Percentiles rank a stretch among this genome's conserved stretches.
Evolutionary conservation across 2,329 filamentous ascomycete species (phyloP).

Genomic region (Aspergillus costaricaensis): DNA sequence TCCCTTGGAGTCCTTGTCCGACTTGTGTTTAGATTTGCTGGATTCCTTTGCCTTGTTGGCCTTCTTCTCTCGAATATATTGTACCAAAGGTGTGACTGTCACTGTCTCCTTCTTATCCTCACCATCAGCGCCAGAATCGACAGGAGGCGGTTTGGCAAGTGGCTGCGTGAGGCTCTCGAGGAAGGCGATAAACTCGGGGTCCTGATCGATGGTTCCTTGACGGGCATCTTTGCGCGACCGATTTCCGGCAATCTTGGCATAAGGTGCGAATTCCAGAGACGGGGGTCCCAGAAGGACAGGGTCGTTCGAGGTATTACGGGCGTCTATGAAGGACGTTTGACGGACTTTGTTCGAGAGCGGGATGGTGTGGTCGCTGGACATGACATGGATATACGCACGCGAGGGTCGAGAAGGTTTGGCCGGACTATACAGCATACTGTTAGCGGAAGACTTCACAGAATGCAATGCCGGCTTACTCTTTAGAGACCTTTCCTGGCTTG

Average conservation of each 20-base stretch:
- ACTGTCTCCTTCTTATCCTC: slow-evolving; percentile 62
- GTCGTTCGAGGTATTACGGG: slow-evolving; percentile 72
- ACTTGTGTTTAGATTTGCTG: slow-evolving; percentile 42
- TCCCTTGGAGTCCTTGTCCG: slow-evolving; percentile 43
- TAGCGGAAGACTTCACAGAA: background rate
- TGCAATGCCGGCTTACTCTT: slow-evolving; percentile 63
- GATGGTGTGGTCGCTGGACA: slow-evolving; percentile 68
- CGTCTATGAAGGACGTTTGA: slow-evolving; percentile 73
- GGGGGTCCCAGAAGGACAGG: slow-evolving; percentile 76
- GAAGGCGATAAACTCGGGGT: slow-evolving; percentile 93
- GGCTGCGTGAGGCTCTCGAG: slow-evolving; percentile 82
- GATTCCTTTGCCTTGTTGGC: slow-evolving; percentile 70
- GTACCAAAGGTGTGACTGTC: slow-evolving; percentile 83
- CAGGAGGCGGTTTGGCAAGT: slow-evolving; percentile 56
- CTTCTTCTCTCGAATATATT: slow-evolving; percentile 90
- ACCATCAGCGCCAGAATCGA: slow-evolving; percentile 52
- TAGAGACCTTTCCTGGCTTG: slow-evolving; percentile 73
- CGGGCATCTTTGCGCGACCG: slow-evolving; percentile 78
- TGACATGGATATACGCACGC: slow-evolving; percentile 79
- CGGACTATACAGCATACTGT: slow-evolving; percentile 53
- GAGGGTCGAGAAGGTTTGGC: slow-evolving; percentile 81
- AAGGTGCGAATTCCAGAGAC: slow-evolving; percentile 76
- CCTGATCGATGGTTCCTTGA: slow-evolving; percentile 94
- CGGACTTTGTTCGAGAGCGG: slow-evolving; percentile 71
- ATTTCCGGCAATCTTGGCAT: slow-evolving; percentile 75